Evolutionary conservation across 2,329 filamentous ascomycete genomes (phyloP), one percentile per base, ranked within the genome.

Genomic region (Escovopsis weberi): DNA sequence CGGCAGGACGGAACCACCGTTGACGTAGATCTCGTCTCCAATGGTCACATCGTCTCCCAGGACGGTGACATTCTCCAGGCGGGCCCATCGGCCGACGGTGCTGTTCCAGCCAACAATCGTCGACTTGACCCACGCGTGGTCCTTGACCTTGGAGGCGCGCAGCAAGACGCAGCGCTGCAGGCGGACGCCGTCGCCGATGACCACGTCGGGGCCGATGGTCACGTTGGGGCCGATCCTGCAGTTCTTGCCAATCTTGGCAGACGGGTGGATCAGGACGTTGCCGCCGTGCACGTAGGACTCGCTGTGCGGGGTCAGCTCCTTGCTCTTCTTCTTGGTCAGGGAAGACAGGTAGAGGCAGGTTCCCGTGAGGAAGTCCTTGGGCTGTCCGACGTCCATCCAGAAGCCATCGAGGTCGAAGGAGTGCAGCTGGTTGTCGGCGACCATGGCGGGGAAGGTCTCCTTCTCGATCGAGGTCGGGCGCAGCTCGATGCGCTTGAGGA

Each of bases 321-420:
- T 88, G 59, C 85, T 85, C 60, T 80, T 78, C 68, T 84, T 87
- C 77, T 94, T 94, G 45, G 87, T 75, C 47, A 96, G 76, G 4
- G 86, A 94, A 38, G 85, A 87, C 41, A 98, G 84, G 70, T 95
- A 96, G 48, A 98, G 75, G 68, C 89, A 96, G 48, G 91, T 96
- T 49, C 89, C 89, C 19, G 83, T 86, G 43, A 98, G 72, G 76
- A 96, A 98, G 61, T 98, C 89, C 72, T 96, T 98, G 54, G 89
- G 89, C 68, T 98, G 89, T 55, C 89, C 89, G 50, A 98, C 86
- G 55, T 96, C 89, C 89, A 96, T 96, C 89, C 89, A 96, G 78
- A 93, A 96, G 54, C 89, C 87, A 53, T 95, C 87, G 28, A 96
- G 78, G 60, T 96, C 89, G 60, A 94, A 95, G 2, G 86, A 94